Evolutionary conservation across 192 early-diverging fungal genomes (phyloP).

Genomic region (Backusella circina): DNA sequence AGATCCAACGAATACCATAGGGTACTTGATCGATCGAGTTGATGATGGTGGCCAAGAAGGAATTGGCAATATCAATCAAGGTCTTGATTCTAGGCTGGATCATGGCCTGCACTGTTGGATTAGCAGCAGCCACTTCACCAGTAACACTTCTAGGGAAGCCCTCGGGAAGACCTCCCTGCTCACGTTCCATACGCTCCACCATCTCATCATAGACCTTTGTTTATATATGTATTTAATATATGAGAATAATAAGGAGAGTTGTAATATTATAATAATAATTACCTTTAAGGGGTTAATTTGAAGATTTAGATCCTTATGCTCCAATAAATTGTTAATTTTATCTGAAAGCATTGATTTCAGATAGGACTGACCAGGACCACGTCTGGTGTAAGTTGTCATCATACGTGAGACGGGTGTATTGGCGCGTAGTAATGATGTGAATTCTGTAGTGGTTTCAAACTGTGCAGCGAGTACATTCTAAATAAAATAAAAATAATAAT

Average conservation of each 20-base stretch:
- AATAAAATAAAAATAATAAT: background rate
- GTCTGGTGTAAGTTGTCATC: conserved; percentile 97
- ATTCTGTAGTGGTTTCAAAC: conserved; percentile 88
- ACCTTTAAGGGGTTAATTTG: conserved; percentile 95
- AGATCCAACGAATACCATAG: conserved; percentile 97
- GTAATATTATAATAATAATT: background rate
- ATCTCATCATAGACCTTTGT: conserved; percentile 72
- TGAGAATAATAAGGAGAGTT: background rate
- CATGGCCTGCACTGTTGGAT: conserved; percentile 79
- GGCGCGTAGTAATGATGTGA: conserved; percentile 82
- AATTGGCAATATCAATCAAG: conserved; percentile 83
- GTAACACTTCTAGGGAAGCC: conserved; percentile 74
- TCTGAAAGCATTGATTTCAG: conserved; percentile 83
- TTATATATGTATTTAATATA: background rate
- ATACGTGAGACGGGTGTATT: conserved; percentile 96
- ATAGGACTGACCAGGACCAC: conserved; percentile 91
- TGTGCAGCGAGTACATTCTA: conserved; percentile 79
- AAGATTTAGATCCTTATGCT: conserved; percentile 80
- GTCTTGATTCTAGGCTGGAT: conserved; percentile 75
- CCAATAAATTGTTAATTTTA: conserved; percentile 80
- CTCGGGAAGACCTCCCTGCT: conserved; percentile 49
- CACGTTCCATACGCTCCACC: conserved; percentile 67
- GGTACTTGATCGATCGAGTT: conserved; percentile 84
- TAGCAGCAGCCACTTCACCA: conserved; percentile 73
- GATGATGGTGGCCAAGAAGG: conserved; percentile 87